phyloP scores from a whole-genome alignment of 495 filamentous ascomycete genomes.

The Polyplosphaeria fusca region DNA sequence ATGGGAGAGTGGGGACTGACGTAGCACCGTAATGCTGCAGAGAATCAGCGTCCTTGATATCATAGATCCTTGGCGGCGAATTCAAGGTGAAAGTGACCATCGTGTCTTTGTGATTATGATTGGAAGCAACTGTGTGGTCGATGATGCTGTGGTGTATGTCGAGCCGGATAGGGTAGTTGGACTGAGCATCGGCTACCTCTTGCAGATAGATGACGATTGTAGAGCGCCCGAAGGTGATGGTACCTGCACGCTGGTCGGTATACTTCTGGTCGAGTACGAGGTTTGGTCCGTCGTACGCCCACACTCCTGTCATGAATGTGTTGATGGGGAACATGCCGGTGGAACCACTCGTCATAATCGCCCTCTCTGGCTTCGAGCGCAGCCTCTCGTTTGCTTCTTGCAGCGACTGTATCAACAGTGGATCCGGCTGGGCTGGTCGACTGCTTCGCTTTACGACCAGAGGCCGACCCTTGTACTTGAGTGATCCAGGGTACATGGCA shows the following conservation, averaged over 20 bases:
- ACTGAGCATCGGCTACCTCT: not conserved
- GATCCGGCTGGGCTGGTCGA: not conserved
- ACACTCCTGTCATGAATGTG: not conserved
- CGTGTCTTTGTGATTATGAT: not conserved
- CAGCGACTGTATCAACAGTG: not conserved
- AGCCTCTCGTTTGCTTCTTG: not conserved
- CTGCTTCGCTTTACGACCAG: not conserved
- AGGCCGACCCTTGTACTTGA: not conserved
- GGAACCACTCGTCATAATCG: not conserved
- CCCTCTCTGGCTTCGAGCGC: not conserved
- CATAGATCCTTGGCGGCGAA: slow-evolving; percentile 6
- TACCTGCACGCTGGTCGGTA: not conserved
- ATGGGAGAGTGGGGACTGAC: no score
- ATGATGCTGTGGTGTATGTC: slow-evolving; percentile 10
- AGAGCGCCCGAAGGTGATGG: not conserved
- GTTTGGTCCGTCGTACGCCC: not conserved
- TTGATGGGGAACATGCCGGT: not conserved
- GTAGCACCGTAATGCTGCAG: no score
- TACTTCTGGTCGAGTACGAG: not conserved
- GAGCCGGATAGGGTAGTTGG: not conserved
- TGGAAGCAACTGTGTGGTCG: slow-evolving; percentile 7
- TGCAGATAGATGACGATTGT: slow-evolving; percentile 1
- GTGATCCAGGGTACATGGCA: not conserved
- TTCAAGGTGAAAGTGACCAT: slow-evolving; percentile 5
- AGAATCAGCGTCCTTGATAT: no score